A percentile compares a stretch with the other conserved stretches of the same genome.
Evolutionary conservation across 352 stramenopile species (phyloP).

Genomic region (Pythium utonaiense): DNA sequence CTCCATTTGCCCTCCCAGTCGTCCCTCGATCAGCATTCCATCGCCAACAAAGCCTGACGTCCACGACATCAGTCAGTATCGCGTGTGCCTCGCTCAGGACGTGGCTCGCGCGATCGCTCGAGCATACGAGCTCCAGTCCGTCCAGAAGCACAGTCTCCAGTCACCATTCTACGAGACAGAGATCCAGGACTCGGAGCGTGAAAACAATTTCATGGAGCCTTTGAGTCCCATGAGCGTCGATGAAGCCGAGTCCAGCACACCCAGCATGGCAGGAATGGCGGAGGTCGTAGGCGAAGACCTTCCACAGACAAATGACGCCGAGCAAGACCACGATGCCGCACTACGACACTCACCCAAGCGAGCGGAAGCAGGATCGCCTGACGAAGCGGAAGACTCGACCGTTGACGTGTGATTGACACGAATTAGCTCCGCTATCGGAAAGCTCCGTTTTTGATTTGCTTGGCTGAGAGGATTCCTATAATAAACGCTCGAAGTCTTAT

Average conservation of each 20-base stretch:
- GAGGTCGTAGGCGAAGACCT: background rate
- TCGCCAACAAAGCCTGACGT: conserved; percentile 10
- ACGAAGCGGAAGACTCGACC: background rate
- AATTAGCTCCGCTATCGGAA: background rate
- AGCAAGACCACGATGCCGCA: conserved; percentile 15
- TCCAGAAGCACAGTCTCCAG: conserved; percentile 10
- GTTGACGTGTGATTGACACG: background rate
- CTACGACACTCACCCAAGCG: background rate
- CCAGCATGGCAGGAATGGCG: background rate
- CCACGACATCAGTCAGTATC: conserved; percentile 15
- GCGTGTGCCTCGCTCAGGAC: conserved; percentile 34
- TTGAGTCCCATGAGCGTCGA: background rate
- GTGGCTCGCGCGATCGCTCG: conserved; percentile 38
- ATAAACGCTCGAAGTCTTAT: background rate
- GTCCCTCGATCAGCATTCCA: conserved; percentile 21
- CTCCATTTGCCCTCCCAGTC: background rate
- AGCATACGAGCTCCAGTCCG: conserved; percentile 26
- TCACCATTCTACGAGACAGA: conserved; percentile 6
- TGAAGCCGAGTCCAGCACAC: background rate
- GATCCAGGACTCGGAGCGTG: conserved; percentile 20
- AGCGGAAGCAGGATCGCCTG: background rate
- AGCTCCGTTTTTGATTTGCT: background rate
- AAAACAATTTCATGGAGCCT: conserved; percentile 29
- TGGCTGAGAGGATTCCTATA: background rate
- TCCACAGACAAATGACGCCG: conserved; percentile 25